Percentiles rank a stretch among this genome's conserved stretches.
Conservation (phyloP, 1,284 basidiomycete species). For the Trametes pubescens region DNA sequence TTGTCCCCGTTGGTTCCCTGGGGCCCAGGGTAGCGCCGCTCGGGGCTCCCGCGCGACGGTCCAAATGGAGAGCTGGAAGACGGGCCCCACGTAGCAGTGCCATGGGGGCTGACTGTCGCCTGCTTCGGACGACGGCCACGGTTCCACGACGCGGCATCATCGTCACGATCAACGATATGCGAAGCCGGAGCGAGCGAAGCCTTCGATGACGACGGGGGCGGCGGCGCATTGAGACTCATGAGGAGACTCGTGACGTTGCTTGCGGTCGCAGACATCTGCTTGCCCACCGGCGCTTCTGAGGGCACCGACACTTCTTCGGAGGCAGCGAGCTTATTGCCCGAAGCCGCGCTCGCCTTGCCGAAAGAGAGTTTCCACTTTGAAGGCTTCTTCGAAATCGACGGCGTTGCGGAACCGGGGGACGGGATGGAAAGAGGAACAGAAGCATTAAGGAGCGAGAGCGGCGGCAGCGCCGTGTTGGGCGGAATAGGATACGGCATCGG, state of each 20-base stretch:
- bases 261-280: slow-evolving; percentile 63
- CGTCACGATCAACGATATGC: slow-evolving; percentile 12
- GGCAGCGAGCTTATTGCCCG: slow-evolving; percentile 44
- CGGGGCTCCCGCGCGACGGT: slow-evolving; percentile 28
- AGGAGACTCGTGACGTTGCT: slow-evolving; percentile 75
- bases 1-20: slow-evolving; percentile 28
- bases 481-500: slow-evolving; percentile 22
- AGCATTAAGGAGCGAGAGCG: slow-evolving; percentile 35
- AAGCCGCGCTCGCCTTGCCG: slow-evolving; percentile 54
- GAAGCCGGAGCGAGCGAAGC: slow-evolving; percentile 29
- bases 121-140: slow-evolving; percentile 35
- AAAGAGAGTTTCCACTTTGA: slow-evolving; percentile 84
- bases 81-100: slow-evolving; percentile 45
- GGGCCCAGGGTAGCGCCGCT: slow-evolving; percentile 32
- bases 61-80: slow-evolving; percentile 31
- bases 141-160: slow-evolving; percentile 41
- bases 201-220: slow-evolving; percentile 37
- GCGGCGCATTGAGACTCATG: slow-evolving; percentile 66
- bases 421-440: slow-evolving; percentile 30
- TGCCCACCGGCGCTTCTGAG: slow-evolving; percentile 29
- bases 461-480: slow-evolving; percentile 30
- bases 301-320: slow-evolving; percentile 50
- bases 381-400: slow-evolving; percentile 70
- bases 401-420: slow-evolving; percentile 36
- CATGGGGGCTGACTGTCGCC: slow-evolving; percentile 33